Evolutionary conservation across 2,329 filamentous ascomycete genomes (phyloP).

Genomic region (Rosellinia necatrix): DNA sequence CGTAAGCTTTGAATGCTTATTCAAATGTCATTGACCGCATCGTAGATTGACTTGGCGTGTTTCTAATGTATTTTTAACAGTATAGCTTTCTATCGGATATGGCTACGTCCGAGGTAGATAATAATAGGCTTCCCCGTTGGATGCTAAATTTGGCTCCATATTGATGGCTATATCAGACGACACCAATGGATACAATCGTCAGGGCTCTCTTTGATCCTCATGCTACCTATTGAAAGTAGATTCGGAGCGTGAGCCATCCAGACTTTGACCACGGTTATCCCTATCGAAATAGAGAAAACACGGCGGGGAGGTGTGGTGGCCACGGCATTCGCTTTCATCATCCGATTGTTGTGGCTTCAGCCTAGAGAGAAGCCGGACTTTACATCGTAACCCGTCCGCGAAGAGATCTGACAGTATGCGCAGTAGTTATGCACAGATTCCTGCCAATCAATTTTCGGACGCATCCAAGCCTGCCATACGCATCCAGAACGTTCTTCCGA

Average conservation of each 20-base stretch:
- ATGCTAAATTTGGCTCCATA: too few relatives aligned
- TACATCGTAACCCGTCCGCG: not conserved
- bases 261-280: constrained; percentile 47
- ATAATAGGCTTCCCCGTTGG: too few relatives aligned
- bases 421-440: too few relatives aligned
- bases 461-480: too few relatives aligned
- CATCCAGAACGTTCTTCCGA: too few relatives aligned
- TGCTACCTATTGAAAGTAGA: constrained; percentile 37
- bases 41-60: not conserved
- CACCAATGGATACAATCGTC: constrained; percentile 45
- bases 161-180: too few relatives aligned
- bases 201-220: constrained; percentile 68
- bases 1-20: not conserved
- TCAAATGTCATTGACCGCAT: not conserved
- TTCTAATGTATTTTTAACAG: not conserved
- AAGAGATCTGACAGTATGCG: too few relatives aligned
- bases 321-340: constrained; percentile 49
- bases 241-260: constrained; percentile 45
- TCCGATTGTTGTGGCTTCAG: constrained; percentile 44
- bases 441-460: too few relatives aligned
- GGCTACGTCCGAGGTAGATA: not conserved
- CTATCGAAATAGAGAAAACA: constrained; percentile 35
- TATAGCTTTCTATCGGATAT: not conserved
- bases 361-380: not conserved
- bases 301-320: constrained; percentile 20